These are phyloP conservation scores for Tulasnella sp. DNA, from an alignment of 768 basidiomycete genomes.

Conservation along the genomic window DNA sequence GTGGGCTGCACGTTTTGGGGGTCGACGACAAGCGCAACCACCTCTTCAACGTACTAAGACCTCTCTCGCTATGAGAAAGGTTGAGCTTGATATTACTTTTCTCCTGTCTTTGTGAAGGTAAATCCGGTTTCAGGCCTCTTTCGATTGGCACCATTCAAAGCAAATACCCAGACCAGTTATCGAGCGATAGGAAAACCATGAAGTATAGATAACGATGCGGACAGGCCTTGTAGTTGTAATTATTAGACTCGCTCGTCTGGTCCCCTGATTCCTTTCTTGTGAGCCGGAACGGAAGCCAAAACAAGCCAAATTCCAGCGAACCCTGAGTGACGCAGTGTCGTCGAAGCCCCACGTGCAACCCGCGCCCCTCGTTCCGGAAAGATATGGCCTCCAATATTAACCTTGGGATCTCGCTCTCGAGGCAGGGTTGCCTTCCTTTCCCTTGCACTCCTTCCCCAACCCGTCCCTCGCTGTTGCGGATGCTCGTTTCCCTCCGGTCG, in stretches of 20 bases:
- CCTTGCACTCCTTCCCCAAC: background rate
- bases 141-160: background rate
- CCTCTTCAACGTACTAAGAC: too few species aligned
- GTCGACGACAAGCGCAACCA: too few species aligned
- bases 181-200: background rate
- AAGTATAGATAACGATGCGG: background rate
- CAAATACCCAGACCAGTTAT: background rate
- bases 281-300: background rate
- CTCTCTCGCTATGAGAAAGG: too few species aligned
- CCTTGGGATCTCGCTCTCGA: background rate
- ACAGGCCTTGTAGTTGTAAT: background rate
- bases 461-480: background rate
- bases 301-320: background rate
- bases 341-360: background rate
- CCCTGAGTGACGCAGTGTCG: background rate
- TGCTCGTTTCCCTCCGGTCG: background rate
- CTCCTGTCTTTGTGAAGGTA: too few species aligned
- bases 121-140: background rate
- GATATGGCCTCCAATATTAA: background rate
- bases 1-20: too few species aligned
- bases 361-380: background rate
- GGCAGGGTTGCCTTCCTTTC: background rate
- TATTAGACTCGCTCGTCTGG: background rate
- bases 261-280: background rate
- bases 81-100: too few species aligned